These are phyloP conservation scores for Pulveroboletus sp. DNA, from an alignment of 768 basidiomycete genomes.

Conservation along the genomic window DNA sequence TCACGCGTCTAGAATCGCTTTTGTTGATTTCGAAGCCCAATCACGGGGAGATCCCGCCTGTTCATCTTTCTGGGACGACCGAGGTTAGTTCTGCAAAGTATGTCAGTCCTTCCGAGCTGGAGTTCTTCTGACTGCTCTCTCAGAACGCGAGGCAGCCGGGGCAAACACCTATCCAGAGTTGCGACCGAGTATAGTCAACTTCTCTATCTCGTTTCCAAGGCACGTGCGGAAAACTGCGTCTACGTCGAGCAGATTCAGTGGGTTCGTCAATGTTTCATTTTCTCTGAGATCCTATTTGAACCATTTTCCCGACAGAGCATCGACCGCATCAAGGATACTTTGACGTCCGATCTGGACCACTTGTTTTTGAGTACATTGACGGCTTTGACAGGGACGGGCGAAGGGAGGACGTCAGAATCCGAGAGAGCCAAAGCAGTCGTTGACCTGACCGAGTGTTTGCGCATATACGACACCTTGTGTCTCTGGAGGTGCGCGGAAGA, in stretches of 20 bases:
- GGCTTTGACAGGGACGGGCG: conserved; percentile 45
- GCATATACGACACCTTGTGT: conserved; percentile 73
- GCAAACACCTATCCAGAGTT: conserved; percentile 79
- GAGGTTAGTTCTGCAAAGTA: conserved; percentile 38
- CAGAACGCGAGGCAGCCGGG: conserved; percentile 59
- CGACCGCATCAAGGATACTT: conserved; percentile 74
- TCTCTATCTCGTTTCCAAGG: conserved; percentile 84
- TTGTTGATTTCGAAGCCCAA: conserved; percentile 58
- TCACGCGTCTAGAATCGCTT: conserved; percentile 82
- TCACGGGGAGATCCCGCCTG: conserved; percentile 30
- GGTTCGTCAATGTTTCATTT: conserved; percentile 47
- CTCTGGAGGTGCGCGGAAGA: conserved; percentile 90
- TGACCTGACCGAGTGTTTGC: conserved; percentile 74
- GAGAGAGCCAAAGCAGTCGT: conserved; percentile 59
- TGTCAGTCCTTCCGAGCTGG: neutral
- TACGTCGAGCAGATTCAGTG: conserved; percentile 84
- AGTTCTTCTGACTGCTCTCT: conserved; percentile 4
- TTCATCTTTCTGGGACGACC: conserved; percentile 24
- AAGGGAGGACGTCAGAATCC: conserved; percentile 51
- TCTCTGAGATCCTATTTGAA: conserved; percentile 8
- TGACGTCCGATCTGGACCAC: conserved; percentile 84
- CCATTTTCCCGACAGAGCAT: conserved; percentile 55
- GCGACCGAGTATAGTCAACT: conserved; percentile 91
- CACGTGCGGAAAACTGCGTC: conserved; percentile 66
- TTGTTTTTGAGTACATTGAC: conserved; percentile 64